phyloP scores from a whole-genome alignment of 768 basidiomycete genomes.

The Lactifluus volemus region DNA sequence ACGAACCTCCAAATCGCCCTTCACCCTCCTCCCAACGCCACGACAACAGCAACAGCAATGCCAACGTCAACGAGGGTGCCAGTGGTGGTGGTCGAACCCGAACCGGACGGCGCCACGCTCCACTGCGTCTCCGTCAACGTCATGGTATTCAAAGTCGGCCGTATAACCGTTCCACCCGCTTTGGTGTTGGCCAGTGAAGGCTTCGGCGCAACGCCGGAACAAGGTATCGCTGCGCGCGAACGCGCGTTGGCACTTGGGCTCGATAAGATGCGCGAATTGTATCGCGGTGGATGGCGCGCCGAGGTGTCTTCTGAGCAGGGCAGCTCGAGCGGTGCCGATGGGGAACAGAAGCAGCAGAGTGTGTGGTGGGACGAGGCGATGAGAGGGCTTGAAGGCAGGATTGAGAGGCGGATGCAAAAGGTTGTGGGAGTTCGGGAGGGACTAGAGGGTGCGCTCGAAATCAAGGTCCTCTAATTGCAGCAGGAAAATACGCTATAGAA shows the following conservation, averaged over 20 bases:
- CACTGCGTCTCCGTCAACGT: conserved; percentile 59
- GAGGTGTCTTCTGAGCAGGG: too few relatives aligned
- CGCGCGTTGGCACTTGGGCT: conserved; percentile 28
- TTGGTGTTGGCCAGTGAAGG: conserved; percentile 55
- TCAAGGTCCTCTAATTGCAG: neutral
- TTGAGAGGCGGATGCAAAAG: conserved; percentile 21
- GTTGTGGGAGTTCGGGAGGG: conserved; percentile 26
- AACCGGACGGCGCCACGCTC: conserved; percentile 47
- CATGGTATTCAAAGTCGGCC: conserved; percentile 58
- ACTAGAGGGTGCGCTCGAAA: conserved; percentile 24
- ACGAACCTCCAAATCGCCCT: neutral
- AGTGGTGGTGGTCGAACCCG: conserved; percentile 31
- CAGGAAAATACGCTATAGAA: neutral
- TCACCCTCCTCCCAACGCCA: neutral
- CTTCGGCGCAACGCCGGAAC: conserved; percentile 30
- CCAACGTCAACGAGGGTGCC: neutral
- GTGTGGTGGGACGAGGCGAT: conserved; percentile 67
- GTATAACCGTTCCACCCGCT: conserved; percentile 66
- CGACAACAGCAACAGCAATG: too few relatives aligned
- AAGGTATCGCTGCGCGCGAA: conserved; percentile 9
- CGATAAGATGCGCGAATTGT: conserved; percentile 37
- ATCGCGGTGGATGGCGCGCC: conserved; percentile 53
- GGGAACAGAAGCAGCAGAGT: conserved; percentile 30
- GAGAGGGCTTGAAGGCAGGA: conserved; percentile 28
- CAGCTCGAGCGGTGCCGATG: conserved; percentile 31